Conservation (phyloP, 768 basidiomycete genomes). For the Lentinula raphanica region DNA sequence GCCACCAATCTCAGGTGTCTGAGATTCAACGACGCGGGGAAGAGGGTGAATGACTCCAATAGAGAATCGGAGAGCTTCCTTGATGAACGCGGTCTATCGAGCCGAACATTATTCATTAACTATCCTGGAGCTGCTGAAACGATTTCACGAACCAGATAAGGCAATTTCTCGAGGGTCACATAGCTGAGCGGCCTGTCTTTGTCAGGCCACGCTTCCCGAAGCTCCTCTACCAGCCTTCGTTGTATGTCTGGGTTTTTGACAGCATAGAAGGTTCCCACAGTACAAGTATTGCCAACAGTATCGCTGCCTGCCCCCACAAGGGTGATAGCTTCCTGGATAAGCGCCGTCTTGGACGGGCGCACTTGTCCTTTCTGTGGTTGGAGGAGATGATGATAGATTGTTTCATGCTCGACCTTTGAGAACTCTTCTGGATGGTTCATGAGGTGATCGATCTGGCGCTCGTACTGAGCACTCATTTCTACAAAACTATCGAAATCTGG, state of each 20-base stretch:
- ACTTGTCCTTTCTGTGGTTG: constrained; percentile 4
- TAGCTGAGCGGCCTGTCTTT: constrained; percentile 19
- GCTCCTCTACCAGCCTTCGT: constrained; percentile 21
- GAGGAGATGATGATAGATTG: constrained; percentile 24
- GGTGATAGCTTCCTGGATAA: constrained; percentile 19
- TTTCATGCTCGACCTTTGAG: constrained; percentile 16
- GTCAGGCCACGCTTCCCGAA: constrained; percentile 29
- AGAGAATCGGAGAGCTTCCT: constrained; percentile 39
- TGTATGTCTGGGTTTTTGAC: constrained; percentile 17
- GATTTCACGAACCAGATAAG: constrained; percentile 31
- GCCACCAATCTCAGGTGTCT: constrained; percentile 29
- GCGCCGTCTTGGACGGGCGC: constrained; percentile 11
- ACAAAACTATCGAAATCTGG: constrained; percentile 5
- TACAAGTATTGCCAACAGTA: constrained; percentile 24
- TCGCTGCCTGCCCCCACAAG: constrained; percentile 30
- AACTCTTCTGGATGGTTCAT: constrained; percentile 13
- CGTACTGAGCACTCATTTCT: constrained; percentile 10
- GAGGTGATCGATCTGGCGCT: constrained; percentile 16
- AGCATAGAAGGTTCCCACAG: constrained; percentile 20
- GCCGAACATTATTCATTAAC: constrained; percentile 4
- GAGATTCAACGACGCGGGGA: constrained; percentile 34
- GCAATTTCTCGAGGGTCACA: constrained; percentile 28
- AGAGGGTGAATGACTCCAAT: constrained; percentile 34
- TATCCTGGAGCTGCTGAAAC: not conserved
- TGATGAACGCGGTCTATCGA: constrained; percentile 40